phyloP scores from a whole-genome alignment of 176 grass and related monocot species.

The Panicum miliaceum region DNA sequence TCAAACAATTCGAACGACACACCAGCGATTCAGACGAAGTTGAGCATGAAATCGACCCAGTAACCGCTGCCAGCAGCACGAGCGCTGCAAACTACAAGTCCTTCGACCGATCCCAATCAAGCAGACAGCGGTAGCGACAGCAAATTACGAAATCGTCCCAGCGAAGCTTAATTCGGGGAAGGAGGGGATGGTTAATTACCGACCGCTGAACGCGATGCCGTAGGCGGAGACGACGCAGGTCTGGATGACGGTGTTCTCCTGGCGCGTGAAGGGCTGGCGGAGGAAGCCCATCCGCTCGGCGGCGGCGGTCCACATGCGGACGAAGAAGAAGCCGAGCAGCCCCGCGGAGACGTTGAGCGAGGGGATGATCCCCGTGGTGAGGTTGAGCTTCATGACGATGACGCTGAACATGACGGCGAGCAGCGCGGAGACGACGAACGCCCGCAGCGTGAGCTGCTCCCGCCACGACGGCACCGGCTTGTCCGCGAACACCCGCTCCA shows the following conservation, averaged over 20 bases:
- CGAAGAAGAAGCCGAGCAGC: conserved; percentile 93
- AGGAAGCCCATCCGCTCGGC: conserved; percentile 61
- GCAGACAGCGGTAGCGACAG: not conserved
- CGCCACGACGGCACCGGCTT: conserved; percentile 68
- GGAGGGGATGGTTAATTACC: not conserved
- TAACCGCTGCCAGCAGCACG: not conserved
- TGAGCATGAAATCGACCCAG: not conserved
- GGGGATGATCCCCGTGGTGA: conserved; percentile 93
- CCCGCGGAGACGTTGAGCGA: conserved; percentile 94
- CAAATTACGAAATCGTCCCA: not conserved
- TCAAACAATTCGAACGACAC: conserved; percentile 2
- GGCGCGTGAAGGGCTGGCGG: conserved; percentile 64
- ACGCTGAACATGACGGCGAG: conserved; percentile 83
- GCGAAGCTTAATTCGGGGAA: not conserved
- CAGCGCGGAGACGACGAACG: conserved; percentile 66
- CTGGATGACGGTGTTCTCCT: conserved; percentile 96
- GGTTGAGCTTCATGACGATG: conserved; percentile 98
- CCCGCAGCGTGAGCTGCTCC: conserved; percentile 78
- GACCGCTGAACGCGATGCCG: conserved; percentile 90
- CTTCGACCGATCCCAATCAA: not conserved
- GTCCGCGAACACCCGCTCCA: conserved; percentile 69
- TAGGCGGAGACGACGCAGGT: conserved; percentile 82
- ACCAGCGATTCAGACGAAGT: not conserved
- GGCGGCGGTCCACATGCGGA: conserved; percentile 64
- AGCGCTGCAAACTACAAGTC: not conserved